These are phyloP conservation scores for Coemansia sp. DNA, from an alignment of 192 early-diverging fungal species.

Conservation along the genomic window DNA sequence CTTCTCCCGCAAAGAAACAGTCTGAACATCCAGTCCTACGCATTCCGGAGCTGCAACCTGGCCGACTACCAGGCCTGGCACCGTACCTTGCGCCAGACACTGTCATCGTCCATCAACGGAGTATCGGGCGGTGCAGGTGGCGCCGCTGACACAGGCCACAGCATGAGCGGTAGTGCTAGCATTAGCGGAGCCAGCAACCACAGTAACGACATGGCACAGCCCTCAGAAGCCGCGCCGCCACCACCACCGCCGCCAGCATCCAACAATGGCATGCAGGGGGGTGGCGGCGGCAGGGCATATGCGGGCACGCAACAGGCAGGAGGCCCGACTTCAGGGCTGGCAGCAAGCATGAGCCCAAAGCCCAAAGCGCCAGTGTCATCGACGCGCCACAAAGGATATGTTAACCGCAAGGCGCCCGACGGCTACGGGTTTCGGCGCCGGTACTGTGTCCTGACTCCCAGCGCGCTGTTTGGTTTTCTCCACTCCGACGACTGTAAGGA, in stretches of 20 bases:
- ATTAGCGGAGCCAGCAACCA: constrained; percentile 38
- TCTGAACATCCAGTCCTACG: constrained; percentile 14
- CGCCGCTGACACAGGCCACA: constrained; percentile 19
- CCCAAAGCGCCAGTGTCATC: constrained; percentile 22
- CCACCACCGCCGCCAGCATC: not conserved
- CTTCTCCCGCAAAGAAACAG: not conserved
- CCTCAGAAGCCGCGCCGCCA: constrained; percentile 8
- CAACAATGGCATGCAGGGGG: not conserved
- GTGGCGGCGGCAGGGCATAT: constrained; percentile 13
- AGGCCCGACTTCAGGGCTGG: constrained; percentile 15
- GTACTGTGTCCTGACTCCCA: constrained; percentile 43
- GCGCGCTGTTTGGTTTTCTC: constrained; percentile 39
- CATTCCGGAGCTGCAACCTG: constrained; percentile 27
- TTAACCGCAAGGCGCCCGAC: constrained; percentile 45
- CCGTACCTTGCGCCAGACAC: constrained; percentile 34
- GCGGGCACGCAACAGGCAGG: constrained; percentile 7
- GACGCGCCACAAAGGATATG: constrained; percentile 47
- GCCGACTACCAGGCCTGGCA: constrained; percentile 49
- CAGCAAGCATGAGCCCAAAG: constrained; percentile 34
- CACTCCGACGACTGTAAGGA: constrained; percentile 41
- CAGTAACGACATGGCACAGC: constrained; percentile 20
- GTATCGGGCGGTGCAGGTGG: constrained; percentile 11
- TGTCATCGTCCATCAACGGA: constrained; percentile 9
- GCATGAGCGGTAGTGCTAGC: constrained; percentile 39
- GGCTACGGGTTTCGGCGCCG: constrained; percentile 56